A percentile compares a stretch with the other conserved stretches of the same genome.
Conservation (phyloP, 352 stramenopile genomes). For the Achlya hypogyna region DNA sequence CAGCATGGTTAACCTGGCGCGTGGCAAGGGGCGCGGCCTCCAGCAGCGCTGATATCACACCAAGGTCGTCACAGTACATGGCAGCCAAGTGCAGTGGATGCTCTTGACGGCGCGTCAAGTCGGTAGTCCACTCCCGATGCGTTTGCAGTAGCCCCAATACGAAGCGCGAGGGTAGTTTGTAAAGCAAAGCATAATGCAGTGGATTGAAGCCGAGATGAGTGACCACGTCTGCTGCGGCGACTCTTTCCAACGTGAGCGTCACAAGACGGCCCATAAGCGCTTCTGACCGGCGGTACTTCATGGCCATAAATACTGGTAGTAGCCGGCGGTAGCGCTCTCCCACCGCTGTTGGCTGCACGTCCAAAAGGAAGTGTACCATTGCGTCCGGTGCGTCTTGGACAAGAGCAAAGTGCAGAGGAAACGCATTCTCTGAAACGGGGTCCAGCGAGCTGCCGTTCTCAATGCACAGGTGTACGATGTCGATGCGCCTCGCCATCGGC, state of each 20-base stretch:
- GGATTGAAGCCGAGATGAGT: constrained; percentile 39
- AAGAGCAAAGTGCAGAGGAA: constrained; percentile 30
- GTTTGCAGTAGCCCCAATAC: constrained; percentile 27
- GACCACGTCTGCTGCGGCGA: not conserved
- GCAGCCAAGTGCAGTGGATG: constrained; percentile 45
- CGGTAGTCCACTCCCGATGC: constrained; percentile 27
- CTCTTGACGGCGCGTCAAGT: constrained; percentile 24
- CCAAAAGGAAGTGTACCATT: constrained; percentile 5
- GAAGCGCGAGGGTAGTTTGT: constrained; percentile 26
- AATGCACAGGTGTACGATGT: not conserved
- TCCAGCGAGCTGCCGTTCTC: not conserved
- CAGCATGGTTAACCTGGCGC: constrained; percentile 36
- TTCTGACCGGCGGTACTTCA: constrained; percentile 1
- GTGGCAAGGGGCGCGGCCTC: not conserved
- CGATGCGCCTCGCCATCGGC: not conserved
- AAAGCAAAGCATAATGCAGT: constrained; percentile 47
- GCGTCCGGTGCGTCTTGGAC: constrained; percentile 21
- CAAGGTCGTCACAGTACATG: not conserved
- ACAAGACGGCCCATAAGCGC: not conserved
- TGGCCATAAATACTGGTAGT: constrained; percentile 15
- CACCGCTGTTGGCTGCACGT: not conserved
- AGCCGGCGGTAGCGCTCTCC: constrained; percentile 1
- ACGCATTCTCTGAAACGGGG: not conserved
- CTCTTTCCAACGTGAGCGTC: not conserved
- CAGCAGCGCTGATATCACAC: not conserved